phyloP scores from a whole-genome alignment of 345 rosid species.

The Camelina sativa region DNA sequence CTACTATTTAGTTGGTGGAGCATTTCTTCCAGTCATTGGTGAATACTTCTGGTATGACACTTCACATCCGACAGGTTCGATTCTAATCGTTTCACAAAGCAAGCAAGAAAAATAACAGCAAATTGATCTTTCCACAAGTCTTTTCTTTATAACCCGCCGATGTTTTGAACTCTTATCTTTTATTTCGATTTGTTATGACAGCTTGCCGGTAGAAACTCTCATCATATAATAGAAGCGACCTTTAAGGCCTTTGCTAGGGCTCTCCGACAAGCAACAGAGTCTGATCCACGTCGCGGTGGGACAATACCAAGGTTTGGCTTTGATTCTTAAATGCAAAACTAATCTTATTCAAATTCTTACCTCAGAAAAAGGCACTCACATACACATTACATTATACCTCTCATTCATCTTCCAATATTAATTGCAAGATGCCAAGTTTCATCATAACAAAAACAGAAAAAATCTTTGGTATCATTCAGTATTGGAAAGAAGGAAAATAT shows the following conservation, averaged over 20 bases:
- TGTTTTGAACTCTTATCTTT: background rate
- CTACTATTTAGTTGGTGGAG: slow-evolving; percentile 74
- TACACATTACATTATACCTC: background rate
- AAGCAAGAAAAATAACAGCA: background rate
- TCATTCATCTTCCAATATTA: background rate
- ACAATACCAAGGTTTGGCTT: slow-evolving; percentile 78
- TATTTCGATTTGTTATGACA: slow-evolving; percentile 33
- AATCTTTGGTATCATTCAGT: background rate
- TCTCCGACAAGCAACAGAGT: slow-evolving; percentile 87
- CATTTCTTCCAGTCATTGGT: slow-evolving; percentile 93
- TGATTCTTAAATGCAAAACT: background rate
- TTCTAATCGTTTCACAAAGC: background rate
- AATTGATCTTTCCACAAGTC: too few relatives aligned
- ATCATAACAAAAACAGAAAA: background rate
- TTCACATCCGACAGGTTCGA: slow-evolving; percentile 83
- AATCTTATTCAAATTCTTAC: slow-evolving; percentile 7
- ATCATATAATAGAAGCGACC: slow-evolving; percentile 93
- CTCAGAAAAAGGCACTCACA: background rate
- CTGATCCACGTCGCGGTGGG: slow-evolving; percentile 76
- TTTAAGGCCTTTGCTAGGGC: slow-evolving; percentile 99
- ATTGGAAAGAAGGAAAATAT: background rate
- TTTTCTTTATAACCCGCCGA: background rate
- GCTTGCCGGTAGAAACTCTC: slow-evolving; percentile 93
- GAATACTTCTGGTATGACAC: slow-evolving; percentile 95
- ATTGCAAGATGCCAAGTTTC: background rate